Percentiles rank a stretch among this genome's conserved stretches.
These are phyloP conservation scores for Globisporangium barbulae DNA, from an alignment of 352 stramenopile species.

Conservation along the genomic window DNA sequence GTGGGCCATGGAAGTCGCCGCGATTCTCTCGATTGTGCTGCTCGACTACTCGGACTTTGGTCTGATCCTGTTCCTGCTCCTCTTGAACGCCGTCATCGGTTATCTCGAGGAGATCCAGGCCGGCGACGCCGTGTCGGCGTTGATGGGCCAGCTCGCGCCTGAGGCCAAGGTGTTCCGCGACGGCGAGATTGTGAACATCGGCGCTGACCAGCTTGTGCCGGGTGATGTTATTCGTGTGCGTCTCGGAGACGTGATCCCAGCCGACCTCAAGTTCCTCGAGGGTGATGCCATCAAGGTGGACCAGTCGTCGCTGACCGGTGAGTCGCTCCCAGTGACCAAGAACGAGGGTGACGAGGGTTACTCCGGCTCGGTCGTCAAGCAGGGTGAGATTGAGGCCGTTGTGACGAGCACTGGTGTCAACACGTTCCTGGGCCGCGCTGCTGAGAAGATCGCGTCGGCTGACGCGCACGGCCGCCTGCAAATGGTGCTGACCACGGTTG, in stretches of 20 bases:
- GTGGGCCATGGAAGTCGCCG: constrained; percentile 78
- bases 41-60: constrained; percentile 77
- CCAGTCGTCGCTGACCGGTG: constrained; percentile 92
- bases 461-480: constrained; percentile 85
- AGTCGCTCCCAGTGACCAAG: constrained; percentile 92
- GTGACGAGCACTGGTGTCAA: constrained; percentile 86
- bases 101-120: constrained; percentile 86
- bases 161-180: constrained; percentile 84
- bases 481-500: constrained; percentile 92
- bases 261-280: constrained; percentile 87
- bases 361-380: constrained; percentile 83
- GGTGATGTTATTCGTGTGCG: constrained; percentile 73
- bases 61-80: constrained; percentile 64
- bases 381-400: constrained; percentile 90
- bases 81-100: constrained; percentile 73
- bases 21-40: constrained; percentile 70
- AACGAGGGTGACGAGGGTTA: constrained; percentile 72
- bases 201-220: constrained; percentile 63
- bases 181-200: constrained; percentile 65
- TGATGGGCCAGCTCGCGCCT: constrained; percentile 88
- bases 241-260: constrained; percentile 91
- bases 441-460: constrained; percentile 67
- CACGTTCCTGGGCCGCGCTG: constrained; percentile 90
- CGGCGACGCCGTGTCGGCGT: constrained; percentile 80
- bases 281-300: constrained; percentile 84